Conservation (phyloP, 306 rosid genomes). For the Mimosa bimucronata region DNA sequence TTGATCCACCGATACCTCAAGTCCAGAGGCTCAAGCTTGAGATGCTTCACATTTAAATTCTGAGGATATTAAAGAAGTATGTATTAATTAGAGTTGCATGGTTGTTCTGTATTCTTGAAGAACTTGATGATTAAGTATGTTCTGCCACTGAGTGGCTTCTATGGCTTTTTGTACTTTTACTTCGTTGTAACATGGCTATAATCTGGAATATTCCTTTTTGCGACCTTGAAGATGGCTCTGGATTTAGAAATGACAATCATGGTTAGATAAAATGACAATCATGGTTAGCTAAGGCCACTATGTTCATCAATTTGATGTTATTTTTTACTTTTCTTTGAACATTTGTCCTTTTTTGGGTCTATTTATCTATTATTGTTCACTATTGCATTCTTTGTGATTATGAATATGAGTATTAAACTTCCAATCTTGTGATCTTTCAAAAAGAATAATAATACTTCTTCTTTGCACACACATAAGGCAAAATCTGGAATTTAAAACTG, state of each 20-base stretch:
- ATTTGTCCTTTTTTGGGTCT: neutral
- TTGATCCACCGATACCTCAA: no score
- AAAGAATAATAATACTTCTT: neutral
- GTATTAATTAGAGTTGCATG: no score
- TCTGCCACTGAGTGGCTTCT: no score
- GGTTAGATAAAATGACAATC: no score
- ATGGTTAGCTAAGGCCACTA: neutral
- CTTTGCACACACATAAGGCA: no score
- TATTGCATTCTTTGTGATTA: neutral
- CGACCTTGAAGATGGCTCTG: neutral
- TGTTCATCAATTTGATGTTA: neutral
- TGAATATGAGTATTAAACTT: conserved; percentile 19
- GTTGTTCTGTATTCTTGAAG: no score
- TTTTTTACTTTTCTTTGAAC: conserved; percentile 13
- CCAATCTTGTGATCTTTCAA: neutral
- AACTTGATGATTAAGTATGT: no score
- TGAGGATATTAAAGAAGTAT: no score
- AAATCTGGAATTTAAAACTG: neutral
- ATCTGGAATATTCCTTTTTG: neutral
- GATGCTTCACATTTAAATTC: no score
- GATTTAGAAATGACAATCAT: conserved; percentile 18
- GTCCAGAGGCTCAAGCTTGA: no score
- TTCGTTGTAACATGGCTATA: neutral
- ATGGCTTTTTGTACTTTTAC: neutral
- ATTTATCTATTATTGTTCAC: neutral